These are phyloP conservation scores for Ogataea pignaliae DNA, from an alignment of 805 yeast genomes.

Conservation along the genomic window DNA sequence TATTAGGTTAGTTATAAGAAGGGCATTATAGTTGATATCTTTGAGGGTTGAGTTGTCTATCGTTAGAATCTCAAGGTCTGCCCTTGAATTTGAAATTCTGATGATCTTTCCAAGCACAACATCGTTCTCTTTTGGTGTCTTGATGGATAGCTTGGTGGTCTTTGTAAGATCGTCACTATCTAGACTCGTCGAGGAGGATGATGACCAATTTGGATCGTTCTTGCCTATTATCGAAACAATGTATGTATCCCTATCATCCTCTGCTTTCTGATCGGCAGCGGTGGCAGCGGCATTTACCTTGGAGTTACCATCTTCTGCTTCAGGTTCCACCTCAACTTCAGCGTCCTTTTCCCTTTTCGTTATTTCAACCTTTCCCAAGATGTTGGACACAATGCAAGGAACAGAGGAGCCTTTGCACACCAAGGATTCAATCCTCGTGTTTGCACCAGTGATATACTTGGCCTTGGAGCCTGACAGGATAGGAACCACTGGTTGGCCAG, in stretches of 20 bases:
- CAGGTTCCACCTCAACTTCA: no score
- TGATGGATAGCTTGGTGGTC: constrained; percentile 24
- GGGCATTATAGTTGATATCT: constrained; percentile 9
- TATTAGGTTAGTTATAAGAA: constrained; percentile 33
- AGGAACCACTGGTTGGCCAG: constrained; percentile 79
- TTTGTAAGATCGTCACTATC: background rate
- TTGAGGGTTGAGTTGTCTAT: constrained; percentile 41
- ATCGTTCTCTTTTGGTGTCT: constrained; percentile 81
- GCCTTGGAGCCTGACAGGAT: constrained; percentile 31
- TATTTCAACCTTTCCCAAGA: constrained; percentile 53
- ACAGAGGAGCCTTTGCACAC: constrained; percentile 35
- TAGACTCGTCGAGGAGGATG: constrained; percentile 1
- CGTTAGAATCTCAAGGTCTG: constrained; percentile 66
- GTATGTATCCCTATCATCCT: constrained; percentile 7
- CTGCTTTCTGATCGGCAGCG: constrained; percentile 8
- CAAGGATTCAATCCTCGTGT: constrained; percentile 50
- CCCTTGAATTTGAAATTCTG: constrained; percentile 63
- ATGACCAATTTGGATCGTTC: constrained; percentile 15
- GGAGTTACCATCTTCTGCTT: constrained; percentile 3
- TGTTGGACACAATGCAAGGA: constrained; percentile 47
- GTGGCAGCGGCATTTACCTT: constrained; percentile 16
- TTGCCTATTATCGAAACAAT: constrained; percentile 20
- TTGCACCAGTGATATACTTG: constrained; percentile 59
- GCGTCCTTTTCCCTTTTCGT: constrained; percentile 16
- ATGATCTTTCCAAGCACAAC: constrained; percentile 73